Evolutionary conservation across 345 rosid genomes (phyloP).

Genomic region (Anacardium occidentale): DNA sequence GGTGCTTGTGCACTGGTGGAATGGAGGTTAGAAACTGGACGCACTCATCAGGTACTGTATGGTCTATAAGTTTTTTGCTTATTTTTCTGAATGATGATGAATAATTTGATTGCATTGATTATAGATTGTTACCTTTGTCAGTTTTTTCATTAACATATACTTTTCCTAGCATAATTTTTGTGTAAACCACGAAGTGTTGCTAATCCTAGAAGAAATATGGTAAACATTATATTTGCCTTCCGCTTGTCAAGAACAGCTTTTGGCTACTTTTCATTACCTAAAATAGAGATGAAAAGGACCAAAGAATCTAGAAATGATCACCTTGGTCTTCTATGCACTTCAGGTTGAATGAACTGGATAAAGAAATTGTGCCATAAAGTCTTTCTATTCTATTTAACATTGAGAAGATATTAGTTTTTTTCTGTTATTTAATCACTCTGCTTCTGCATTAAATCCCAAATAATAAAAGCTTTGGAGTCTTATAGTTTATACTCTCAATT

Average conservation of each 20-base stretch:
- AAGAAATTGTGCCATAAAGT: not conserved
- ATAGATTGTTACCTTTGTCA: not conserved
- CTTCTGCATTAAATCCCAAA: not conserved
- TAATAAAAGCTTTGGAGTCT: not conserved
- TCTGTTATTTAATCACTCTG: not conserved
- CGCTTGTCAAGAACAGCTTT: too few species aligned
- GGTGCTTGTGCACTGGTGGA: constrained; percentile 88
- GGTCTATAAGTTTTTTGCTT: not conserved
- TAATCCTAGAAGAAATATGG: not conserved
- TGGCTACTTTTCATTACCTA: not conserved
- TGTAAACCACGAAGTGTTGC: not conserved
- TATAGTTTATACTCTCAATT: not conserved
- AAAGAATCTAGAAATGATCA: not conserved
- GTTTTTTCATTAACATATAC: not conserved
- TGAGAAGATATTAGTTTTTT: not conserved
- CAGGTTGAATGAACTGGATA: not conserved
- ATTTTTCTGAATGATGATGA: not conserved
- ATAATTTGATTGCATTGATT: not conserved
- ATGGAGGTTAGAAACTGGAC: constrained; percentile 97
- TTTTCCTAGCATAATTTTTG: not conserved
- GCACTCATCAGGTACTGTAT: constrained; percentile 86
- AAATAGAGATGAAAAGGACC: not conserved
- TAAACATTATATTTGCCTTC: not conserved
- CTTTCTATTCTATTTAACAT: not conserved
- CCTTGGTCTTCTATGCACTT: not conserved